Evolutionary conservation across 257 asterid species (phyloP), one percentile per base, ranked within the genome.

Genomic region (Solanum tarapatanum): DNA sequence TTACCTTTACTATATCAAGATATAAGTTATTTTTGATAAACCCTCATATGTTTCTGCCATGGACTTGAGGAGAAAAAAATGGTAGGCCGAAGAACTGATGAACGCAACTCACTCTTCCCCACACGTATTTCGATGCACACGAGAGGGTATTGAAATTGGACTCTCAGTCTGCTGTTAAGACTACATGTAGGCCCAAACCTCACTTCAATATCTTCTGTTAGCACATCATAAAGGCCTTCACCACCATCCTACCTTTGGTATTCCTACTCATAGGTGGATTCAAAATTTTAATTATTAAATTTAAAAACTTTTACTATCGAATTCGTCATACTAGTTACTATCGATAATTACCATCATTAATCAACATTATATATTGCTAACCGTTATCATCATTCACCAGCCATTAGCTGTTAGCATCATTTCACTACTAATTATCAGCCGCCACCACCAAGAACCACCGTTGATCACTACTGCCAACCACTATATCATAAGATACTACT

Each of bases 1-100:
- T 64, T 9, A 62, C 13, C 11, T 24, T 0, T 62, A 62, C 13
- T 12, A 3, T 64, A 24, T 64, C 1, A 11, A 64, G 32, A 0
- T 7, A 51, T 17, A 64, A 0, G 14, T 11, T 66, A 28, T 66
- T 66, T 66, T 26, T 11, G 9, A 11, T 66, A 66, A 24, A n/a
- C 1, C 1, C 8, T 62, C 1, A 0, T 0, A n/a, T 2, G 3
- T 64, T 64, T 64, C 4, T 5, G 28, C 1, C 33, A 64, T 24
- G 4, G 7, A 64, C 32, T 24, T 64, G 33, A 26, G 35, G 3
- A 11, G 19, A 13, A 28, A 70, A 16, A 16, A 7, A 58, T 68
- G 79, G 1, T 72, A 32, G 79, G 7, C 14, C 79, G 8, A 72
- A 72, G 24, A 72, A 32, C 2, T 1, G 0, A 17, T 17, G 26